phyloP scores from a whole-genome alignment of 1,139 yeast genomes.

The Sugiyamaella novakii region DNA sequence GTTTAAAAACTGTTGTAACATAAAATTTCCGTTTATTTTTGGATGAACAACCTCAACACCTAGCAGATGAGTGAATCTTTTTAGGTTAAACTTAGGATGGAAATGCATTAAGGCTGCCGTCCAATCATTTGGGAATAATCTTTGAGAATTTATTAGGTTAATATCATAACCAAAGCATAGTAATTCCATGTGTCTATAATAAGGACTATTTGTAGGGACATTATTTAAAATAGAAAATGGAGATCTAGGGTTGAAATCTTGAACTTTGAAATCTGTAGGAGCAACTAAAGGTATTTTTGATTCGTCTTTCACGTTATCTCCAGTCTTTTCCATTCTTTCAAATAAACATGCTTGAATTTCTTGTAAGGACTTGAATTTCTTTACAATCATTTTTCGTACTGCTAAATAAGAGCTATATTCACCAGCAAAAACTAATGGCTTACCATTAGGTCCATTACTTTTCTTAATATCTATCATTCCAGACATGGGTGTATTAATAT shows the following conservation, averaged over 20 bases:
- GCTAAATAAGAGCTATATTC: conserved; percentile 22
- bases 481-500: conserved; percentile 15
- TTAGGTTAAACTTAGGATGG: conserved; percentile 18
- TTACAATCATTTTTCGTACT: conserved; percentile 12
- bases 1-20: conserved; percentile 13
- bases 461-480: conserved; percentile 3
- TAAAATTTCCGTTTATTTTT: conserved; percentile 16
- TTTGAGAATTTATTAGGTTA: conserved; percentile 4
- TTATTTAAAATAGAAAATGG: conserved; percentile 20
- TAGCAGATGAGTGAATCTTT: conserved; percentile 17
- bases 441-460: conserved; percentile 6
- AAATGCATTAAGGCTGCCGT: conserved; percentile 19
- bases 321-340: background rate
- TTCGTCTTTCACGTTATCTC: too few relatives aligned
- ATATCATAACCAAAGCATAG: conserved; percentile 20
- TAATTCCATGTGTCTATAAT: conserved; percentile 19
- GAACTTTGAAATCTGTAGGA: conserved; percentile 19
- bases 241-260: conserved; percentile 20
- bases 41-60: conserved; percentile 23
- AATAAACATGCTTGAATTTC: conserved; percentile 3
- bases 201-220: conserved; percentile 22
- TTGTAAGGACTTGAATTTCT: conserved; percentile 9
- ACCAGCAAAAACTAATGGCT: conserved; percentile 22
- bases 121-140: conserved; percentile 21
- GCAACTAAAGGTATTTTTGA: background rate